These are phyloP conservation scores for Arctium minus DNA, from an alignment of 129 eudicot genomes.

Conservation along the genomic window DNA sequence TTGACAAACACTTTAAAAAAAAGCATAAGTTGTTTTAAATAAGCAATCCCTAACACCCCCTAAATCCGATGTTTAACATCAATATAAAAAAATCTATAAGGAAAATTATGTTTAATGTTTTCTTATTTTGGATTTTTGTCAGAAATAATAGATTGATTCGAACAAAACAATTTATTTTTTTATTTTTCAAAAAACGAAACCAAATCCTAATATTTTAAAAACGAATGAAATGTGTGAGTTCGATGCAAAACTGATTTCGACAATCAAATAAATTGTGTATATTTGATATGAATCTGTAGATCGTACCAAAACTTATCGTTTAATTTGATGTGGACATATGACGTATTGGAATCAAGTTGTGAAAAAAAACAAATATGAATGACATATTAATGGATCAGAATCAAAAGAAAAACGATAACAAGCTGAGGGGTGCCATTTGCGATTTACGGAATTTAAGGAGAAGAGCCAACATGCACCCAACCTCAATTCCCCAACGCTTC, in stretches of 20 bases:
- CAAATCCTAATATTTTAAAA: background rate
- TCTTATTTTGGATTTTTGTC: no score
- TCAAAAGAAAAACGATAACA: slow-evolving; percentile 30
- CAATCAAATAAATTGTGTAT: no score
- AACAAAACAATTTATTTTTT: no score
- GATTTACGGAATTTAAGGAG: slow-evolving; percentile 26
- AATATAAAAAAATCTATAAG: no score
- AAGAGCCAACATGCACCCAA: background rate
- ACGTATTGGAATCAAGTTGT: slow-evolving; percentile 16
- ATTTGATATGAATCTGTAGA: background rate
- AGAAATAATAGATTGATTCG: background rate
- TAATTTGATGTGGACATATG: background rate
- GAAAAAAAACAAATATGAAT: background rate
- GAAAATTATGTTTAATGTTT: no score
- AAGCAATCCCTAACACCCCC: no score
- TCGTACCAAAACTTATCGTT: background rate
- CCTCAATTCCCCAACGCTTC: background rate
- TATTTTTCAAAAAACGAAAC: background rate
- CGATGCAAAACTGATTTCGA: background rate
- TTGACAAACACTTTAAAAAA: no score
- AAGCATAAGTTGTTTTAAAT: no score
- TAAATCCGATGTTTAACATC: no score
- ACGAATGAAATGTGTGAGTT: no score
- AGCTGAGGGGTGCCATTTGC: slow-evolving; percentile 27
- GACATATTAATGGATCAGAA: background rate